Conservation (phyloP, 176 grass and related monocot genomes). For the Carex scoparia region DNA sequence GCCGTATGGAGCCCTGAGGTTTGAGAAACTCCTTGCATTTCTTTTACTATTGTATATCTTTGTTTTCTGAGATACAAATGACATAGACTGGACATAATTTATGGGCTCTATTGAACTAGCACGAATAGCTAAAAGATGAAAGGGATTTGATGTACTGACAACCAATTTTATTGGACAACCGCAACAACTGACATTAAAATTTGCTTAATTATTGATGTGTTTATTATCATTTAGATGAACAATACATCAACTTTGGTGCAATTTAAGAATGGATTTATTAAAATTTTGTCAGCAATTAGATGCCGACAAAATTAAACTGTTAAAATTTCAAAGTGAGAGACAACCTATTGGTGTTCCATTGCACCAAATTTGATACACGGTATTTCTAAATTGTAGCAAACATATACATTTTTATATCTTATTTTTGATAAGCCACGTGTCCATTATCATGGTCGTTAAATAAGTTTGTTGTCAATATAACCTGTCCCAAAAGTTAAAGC, state of each 20-base stretch:
- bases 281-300: background rate
- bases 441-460: background rate
- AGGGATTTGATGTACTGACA: background rate
- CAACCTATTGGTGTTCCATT: background rate
- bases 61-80: background rate
- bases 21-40: background rate
- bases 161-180: background rate
- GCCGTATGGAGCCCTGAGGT: constrained; percentile 98
- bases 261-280: background rate
- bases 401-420: background rate
- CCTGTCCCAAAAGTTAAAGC: background rate
- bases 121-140: background rate
- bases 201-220: background rate
- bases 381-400: background rate
- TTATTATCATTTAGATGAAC: background rate
- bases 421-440: background rate
- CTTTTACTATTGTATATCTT: background rate
- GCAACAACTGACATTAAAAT: background rate
- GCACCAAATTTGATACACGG: background rate
- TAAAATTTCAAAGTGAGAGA: background rate
- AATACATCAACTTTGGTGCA: background rate
- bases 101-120: background rate
- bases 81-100: background rate
- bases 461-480: background rate
- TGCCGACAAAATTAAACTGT: background rate